Evolutionary conservation across 495 filamentous ascomycete species (phyloP).

Genomic region (Thermothielavioides terrestris): DNA sequence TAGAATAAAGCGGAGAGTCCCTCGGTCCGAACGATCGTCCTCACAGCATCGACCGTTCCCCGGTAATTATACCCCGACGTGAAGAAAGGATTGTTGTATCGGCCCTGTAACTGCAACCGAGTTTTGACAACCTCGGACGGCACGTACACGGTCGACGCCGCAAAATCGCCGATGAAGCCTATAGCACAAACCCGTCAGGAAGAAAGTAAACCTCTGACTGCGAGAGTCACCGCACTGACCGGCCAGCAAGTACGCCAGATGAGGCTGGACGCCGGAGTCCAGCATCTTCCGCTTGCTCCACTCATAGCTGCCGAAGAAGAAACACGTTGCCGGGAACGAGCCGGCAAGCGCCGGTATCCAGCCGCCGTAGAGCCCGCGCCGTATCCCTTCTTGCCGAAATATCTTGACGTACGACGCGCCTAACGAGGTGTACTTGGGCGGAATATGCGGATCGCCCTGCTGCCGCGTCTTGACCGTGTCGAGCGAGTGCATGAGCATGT

Average conservation of each 20-base stretch:
- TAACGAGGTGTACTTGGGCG: conserved; percentile 84
- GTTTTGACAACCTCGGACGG: conserved; percentile 97
- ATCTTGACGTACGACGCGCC: conserved; percentile 85
- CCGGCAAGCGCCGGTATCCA: conserved; percentile 83
- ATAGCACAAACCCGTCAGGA: conserved; percentile 17
- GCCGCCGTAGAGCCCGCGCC: conserved; percentile 85
- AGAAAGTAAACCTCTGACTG: not conserved
- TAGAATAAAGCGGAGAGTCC: conserved; percentile 81
- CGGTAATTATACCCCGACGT: conserved; percentile 90
- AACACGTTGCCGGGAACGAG: conserved; percentile 86
- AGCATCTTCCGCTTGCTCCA: conserved; percentile 86
- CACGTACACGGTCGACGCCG: conserved; percentile 86
- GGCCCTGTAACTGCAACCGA: conserved; percentile 85
- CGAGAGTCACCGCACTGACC: conserved; percentile 38
- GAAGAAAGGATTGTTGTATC: conserved; percentile 90
- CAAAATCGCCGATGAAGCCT: conserved; percentile 88
- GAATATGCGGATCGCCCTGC: conserved; percentile 87
- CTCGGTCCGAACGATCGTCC: conserved; percentile 74
- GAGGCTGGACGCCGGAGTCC: conserved; percentile 67
- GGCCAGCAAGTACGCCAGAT: conserved; percentile 74
- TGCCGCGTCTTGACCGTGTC: conserved; percentile 99
- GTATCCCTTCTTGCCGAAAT: conserved; percentile 80
- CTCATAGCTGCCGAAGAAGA: conserved; percentile 96
- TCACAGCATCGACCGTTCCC: conserved; percentile 64
- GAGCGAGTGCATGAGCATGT: conserved; percentile 97